phyloP scores from a whole-genome alignment of 345 rosid species.

The Salix suchowensis region DNA sequence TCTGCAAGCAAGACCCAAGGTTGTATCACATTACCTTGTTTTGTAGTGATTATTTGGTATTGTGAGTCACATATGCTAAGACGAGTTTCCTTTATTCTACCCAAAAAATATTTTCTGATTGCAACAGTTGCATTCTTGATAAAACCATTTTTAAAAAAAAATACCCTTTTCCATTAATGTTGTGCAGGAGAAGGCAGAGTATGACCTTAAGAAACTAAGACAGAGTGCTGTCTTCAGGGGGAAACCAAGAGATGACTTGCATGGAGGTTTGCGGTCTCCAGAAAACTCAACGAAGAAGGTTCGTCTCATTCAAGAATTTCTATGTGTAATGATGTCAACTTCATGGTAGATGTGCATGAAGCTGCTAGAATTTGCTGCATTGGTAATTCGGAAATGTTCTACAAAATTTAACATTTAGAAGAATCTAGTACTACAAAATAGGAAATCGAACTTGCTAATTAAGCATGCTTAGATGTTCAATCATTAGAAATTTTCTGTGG shows the following conservation, averaged over 20 bases:
- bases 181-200: slow-evolving; percentile 31
- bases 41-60: neutral
- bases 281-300: slow-evolving; percentile 25
- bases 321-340: neutral
- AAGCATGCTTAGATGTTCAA: neutral
- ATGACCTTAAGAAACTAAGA: slow-evolving; percentile 14
- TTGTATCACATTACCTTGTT: slow-evolving; percentile 3
- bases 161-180: neutral
- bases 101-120: neutral
- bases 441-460: neutral
- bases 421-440: neutral
- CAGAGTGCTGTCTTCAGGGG: slow-evolving; percentile 26
- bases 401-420: neutral
- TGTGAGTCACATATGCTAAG: neutral
- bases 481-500: neutral
- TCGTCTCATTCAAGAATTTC: neutral
- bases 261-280: slow-evolving; percentile 8
- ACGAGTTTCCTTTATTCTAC: neutral
- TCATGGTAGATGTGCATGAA: neutral
- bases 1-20: slow-evolving; percentile 39
- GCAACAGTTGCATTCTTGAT: neutral
- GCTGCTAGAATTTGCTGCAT: neutral
- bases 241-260: slow-evolving; percentile 13
- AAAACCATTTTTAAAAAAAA: neutral
- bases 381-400: neutral